phyloP scores from a whole-genome alignment of 345 rosid species.

The Noccaea caerulescens region DNA sequence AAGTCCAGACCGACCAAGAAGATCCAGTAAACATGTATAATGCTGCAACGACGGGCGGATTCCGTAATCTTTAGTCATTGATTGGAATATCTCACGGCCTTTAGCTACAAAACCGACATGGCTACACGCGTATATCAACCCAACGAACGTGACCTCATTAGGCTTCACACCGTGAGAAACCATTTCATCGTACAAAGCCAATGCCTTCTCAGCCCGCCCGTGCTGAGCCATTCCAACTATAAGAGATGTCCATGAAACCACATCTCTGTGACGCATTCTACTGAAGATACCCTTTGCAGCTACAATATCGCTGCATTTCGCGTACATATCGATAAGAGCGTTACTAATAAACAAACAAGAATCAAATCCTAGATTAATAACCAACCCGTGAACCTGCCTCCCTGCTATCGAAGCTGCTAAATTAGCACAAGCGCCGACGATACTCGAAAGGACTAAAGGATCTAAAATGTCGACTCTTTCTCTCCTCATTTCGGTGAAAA shows the following conservation, averaged over 20 bases:
- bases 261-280: slow-evolving; percentile 58
- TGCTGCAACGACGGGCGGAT: slow-evolving; percentile 75
- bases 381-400: slow-evolving; percentile 68
- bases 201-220: slow-evolving; percentile 66
- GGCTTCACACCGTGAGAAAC: slow-evolving; percentile 67
- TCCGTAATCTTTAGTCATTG: slow-evolving; percentile 59
- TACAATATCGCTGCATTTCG: slow-evolving; percentile 74
- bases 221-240: slow-evolving; percentile 86
- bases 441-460: slow-evolving; percentile 77
- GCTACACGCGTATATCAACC: slow-evolving; percentile 81
- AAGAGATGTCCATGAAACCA: slow-evolving; percentile 82
- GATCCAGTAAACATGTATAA: slow-evolving; percentile 78
- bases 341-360: slow-evolving; percentile 70
- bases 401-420: slow-evolving; percentile 63
- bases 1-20: slow-evolving; percentile 76
- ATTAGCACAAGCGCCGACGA: slow-evolving; percentile 76
- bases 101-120: slow-evolving; percentile 69
- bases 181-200: slow-evolving; percentile 68
- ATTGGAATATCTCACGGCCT: slow-evolving; percentile 63
- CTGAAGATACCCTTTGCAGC: slow-evolving; percentile 61
- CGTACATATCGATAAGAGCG: slow-evolving; percentile 82
- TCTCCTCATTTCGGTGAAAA: slow-evolving; percentile 74
- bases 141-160: slow-evolving; percentile 77
- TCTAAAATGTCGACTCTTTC: slow-evolving; percentile 66
- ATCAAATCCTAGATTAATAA: slow-evolving; percentile 55